Evolutionary conservation across 2,329 filamentous ascomycete species (phyloP), one percentile per base, ranked within the genome.

Genomic region (Didymellaceae sp.): DNA sequence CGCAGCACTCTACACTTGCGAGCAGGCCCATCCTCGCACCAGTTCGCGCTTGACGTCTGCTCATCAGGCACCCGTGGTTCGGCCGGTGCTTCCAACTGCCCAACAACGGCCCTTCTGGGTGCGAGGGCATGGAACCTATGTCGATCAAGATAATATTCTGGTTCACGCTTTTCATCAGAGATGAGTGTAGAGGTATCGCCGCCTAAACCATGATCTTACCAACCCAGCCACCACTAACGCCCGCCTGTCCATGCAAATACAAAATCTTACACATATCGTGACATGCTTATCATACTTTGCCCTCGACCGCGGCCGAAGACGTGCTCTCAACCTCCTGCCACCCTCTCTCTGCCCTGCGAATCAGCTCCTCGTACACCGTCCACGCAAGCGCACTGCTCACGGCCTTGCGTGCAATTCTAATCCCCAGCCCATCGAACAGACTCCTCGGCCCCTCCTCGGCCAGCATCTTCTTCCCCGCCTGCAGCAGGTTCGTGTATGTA

Each of bases 331-430:
- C 60, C 30, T 71, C 66, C 38, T 54, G 55, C 68, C 66, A 70
- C 49, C 63, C 62, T 35, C 61, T 75, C 71, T 86, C 85, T 1
- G 88, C 88, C 62, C 89, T 82, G 53, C 92, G 79, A 56, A 97
- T 88, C 63, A 97, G 74, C 73, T 97, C 93, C 76, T 99, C 94
- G 68, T 99, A 99, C 31, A 97, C 81, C 8, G 93, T 97, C 94
- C 94, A 99, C 6, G 93, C 93, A 61, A 97, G 80, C n/a, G 94
- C 94, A 43, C 89, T 93, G 73, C 92, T 97, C 34, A 97, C 75
- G 5, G 91, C 93, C 74, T 99, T 99, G 61, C 94, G 82, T 35
- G 87, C 89, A 80, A 97, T 96, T 48, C 94, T 83, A 60, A 99
- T 77, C 1, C 84, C 90, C 47, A 99, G 74, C 1, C 94, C 94